Evolutionary conservation across 768 basidiomycete genomes (phyloP).

Genomic region (Pholiota microspora): DNA sequence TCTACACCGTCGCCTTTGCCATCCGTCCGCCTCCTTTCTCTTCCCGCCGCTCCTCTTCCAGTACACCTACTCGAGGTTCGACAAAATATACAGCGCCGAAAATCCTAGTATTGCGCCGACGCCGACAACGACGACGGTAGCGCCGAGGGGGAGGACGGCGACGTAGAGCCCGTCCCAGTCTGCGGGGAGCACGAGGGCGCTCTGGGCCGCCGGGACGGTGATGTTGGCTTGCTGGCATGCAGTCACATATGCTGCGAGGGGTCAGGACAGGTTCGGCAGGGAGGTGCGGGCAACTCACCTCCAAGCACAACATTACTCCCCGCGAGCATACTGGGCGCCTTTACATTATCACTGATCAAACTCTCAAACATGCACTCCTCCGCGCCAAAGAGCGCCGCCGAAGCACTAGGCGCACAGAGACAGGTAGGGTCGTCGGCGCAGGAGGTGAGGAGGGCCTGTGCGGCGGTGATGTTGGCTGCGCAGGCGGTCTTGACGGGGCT

Average conservation of each 20-base stretch:
- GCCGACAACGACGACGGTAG: slow-evolving; percentile 42
- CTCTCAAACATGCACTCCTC: slow-evolving; percentile 67
- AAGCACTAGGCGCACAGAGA: slow-evolving; percentile 25
- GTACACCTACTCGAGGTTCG: slow-evolving; percentile 49
- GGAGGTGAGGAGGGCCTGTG: slow-evolving; percentile 25
- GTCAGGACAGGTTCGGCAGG: slow-evolving; percentile 1
- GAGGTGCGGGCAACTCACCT: slow-evolving; percentile 36
- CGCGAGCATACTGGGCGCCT: slow-evolving; percentile 46
- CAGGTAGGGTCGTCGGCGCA: slow-evolving; percentile 44
- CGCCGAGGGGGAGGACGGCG: slow-evolving; percentile 40
- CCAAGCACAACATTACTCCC: slow-evolving; percentile 59
- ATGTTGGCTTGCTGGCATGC: slow-evolving; percentile 41
- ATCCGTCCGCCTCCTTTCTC: too few relatives aligned
- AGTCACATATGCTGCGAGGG: slow-evolving; percentile 48
- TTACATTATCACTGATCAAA: slow-evolving; percentile 49
- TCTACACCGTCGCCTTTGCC: too few relatives aligned
- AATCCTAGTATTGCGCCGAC: slow-evolving; percentile 46
- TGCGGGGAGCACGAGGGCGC: slow-evolving; percentile 42
- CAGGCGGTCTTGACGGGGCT: slow-evolving; percentile 29
- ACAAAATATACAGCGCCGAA: slow-evolving; percentile 49
- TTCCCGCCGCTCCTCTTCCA: too few relatives aligned
- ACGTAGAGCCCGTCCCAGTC: slow-evolving; percentile 64
- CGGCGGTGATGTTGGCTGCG: slow-evolving; percentile 25
- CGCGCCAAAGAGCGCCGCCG: slow-evolving; percentile 43
- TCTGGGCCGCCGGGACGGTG: slow-evolving; percentile 35